A percentile compares a stretch with the other conserved stretches of the same genome.
Conservation (phyloP, 192 early-diverging fungal genomes). For the Chytriomyces hyalinus region DNA sequence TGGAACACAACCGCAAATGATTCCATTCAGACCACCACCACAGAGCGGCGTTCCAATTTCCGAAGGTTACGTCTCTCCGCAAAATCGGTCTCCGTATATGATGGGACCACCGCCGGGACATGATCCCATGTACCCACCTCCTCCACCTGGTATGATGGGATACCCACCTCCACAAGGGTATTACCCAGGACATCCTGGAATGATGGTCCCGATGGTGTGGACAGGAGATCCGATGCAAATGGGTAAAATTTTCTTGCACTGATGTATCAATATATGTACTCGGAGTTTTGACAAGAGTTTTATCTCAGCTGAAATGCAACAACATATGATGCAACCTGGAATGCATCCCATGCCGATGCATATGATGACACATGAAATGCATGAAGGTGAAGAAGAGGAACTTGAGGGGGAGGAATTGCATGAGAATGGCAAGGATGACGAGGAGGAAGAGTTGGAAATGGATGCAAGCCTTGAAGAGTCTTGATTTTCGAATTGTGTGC, state of each 20-base stretch:
- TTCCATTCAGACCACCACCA: not conserved
- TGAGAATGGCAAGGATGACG: slow-evolving; percentile 13
- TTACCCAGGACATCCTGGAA: slow-evolving; percentile 29
- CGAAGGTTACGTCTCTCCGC: slow-evolving; percentile 6
- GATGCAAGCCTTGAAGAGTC: not conserved
- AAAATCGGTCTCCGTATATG: slow-evolving; percentile 14
- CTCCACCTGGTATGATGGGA: slow-evolving; percentile 24
- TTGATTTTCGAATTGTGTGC: not conserved
- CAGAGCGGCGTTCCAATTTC: not conserved
- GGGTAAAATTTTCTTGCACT: slow-evolving; percentile 15
- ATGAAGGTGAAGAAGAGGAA: not conserved
- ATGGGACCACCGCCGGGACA: not conserved
- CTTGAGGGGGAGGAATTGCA: slow-evolving; percentile 10
- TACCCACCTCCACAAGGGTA: slow-evolving; percentile 21
- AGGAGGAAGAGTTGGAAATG: not conserved
- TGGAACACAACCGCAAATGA: not conserved
- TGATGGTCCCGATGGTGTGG: slow-evolving; percentile 21
- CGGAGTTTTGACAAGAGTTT: not conserved
- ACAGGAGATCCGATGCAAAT: slow-evolving; percentile 33
- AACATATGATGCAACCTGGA: slow-evolving; percentile 24
- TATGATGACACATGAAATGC: not conserved
- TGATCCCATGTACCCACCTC: slow-evolving; percentile 3
- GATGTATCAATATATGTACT: not conserved
- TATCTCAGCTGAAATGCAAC: slow-evolving; percentile 28
- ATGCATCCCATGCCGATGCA: slow-evolving; percentile 18